Conservation (phyloP, 306 rosid genomes). For the Psophocarpus tetragonolobus region DNA sequence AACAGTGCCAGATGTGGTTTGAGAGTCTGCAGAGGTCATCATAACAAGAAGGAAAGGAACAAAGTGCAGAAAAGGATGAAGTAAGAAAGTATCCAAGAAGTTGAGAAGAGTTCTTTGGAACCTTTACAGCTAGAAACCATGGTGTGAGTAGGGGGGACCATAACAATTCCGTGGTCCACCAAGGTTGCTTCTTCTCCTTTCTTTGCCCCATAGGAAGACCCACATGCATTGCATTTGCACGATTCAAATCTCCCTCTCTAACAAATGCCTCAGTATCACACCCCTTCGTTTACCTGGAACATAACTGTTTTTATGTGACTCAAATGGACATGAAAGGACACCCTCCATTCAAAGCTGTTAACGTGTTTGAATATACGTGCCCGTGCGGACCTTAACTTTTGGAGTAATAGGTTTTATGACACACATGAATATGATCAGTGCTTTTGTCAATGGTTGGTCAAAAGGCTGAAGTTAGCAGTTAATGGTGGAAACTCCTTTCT, state of each 20-base stretch:
- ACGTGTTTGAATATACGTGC: conserved; percentile 1
- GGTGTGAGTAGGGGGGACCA: conserved; percentile 24
- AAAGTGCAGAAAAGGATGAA: conserved; percentile 8
- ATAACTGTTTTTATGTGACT: background rate
- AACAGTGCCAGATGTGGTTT: conserved; percentile 6
- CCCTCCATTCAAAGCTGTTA: background rate
- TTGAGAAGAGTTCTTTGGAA: conserved; percentile 17
- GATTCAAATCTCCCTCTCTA: background rate
- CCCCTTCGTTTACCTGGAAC: conserved; percentile 18
- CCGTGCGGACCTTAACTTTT: conserved; percentile 17
- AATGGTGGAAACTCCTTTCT: conserved; percentile 24
- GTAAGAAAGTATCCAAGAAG: conserved; percentile 28
- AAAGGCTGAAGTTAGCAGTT: background rate
- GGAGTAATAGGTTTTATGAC: conserved; percentile 23
- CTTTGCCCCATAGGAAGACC: background rate
- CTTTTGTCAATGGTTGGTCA: conserved; percentile 20
- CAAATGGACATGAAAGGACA: background rate
- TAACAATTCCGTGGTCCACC: conserved; percentile 26
- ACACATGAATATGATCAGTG: background rate
- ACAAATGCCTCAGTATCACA: background rate
- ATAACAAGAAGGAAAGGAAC: conserved; percentile 21
- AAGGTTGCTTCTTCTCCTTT: background rate
- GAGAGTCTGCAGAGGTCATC: background rate
- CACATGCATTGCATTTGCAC: background rate
- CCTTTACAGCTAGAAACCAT: conserved; percentile 36